These are phyloP conservation scores for Abrus pulchellus DNA, from an alignment of 306 rosid species.

Conservation along the genomic window DNA sequence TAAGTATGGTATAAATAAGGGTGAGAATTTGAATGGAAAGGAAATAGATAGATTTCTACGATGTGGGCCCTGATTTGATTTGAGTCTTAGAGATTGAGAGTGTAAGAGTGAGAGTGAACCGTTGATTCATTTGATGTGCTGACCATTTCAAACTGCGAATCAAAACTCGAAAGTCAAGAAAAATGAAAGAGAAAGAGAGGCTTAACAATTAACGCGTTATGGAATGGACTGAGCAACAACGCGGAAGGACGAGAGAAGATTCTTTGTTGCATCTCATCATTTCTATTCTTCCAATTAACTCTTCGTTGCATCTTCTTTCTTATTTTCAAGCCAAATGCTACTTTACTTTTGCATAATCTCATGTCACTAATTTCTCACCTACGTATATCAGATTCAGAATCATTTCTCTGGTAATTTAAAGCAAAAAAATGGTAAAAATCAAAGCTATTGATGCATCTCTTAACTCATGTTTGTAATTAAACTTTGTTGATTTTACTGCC, in stretches of 20 bases:
- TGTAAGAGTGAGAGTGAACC: background rate
- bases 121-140: slow-evolving; percentile 24
- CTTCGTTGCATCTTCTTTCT: background rate
- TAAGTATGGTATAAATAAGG: slow-evolving; percentile 5
- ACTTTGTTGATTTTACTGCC: no score
- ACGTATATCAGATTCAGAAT: no score
- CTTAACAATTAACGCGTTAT: background rate
- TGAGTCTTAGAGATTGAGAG: background rate
- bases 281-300: background rate
- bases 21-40: slow-evolving; percentile 45
- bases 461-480: no score
- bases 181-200: background rate
- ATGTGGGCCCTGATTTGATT: slow-evolving; percentile 19
- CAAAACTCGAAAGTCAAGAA: slow-evolving; percentile 44
- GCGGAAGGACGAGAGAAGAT: slow-evolving; percentile 57
- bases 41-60: slow-evolving; percentile 13
- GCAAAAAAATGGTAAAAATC: no score
- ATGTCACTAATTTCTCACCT: no score
- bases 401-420: no score
- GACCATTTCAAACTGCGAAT: slow-evolving; percentile 58
- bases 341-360: background rate
- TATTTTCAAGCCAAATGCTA: background rate
- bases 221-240: slow-evolving; percentile 51
- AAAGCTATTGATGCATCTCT: no score
- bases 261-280: slow-evolving; percentile 15